Base-by-base conservation (phyloP, 2,329 filamentous ascomycete species). In the Fusarium beomiforme region DNA sequence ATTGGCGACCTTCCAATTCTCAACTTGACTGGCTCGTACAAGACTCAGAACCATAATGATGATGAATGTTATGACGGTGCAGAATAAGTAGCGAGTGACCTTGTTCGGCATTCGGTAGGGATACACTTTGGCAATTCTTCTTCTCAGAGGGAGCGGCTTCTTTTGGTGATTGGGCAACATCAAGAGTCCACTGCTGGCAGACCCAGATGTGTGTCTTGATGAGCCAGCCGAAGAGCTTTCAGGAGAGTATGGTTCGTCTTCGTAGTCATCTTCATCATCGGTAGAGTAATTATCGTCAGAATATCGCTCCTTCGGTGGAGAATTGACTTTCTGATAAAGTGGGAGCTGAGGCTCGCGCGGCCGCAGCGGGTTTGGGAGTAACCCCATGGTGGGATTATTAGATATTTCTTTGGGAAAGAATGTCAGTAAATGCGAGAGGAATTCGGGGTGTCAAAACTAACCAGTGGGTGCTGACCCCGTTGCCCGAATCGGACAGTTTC, bases 41-140 rank as follows among this genome's bases (percentile, higher is more conserved):
- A 98, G 85, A 60, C 88, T 90, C 61, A 93, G 82, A 61, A 97
- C 91, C 82, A 98, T 93, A 44, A 97, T 78, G 8, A 96, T 72
- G 17, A 97, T 87, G 2, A 89, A 88, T 5, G 87, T 85, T 49
- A 93, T 88, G 57, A 97, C 84, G 6, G 86, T 88, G 51, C 95
- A 84, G 70, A 93, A 94, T 59, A 97, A 88, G 79, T 92, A 97
- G 74, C 94, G 87, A 60, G 93, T 90, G 64, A 96, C 88, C 68
- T 87, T 92, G 76, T 91, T 90, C 10, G 92, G 93, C 43, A 95
- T 81, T 34, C 90, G 86, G 75, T 92, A 93, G 56, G 81, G 82
- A 55, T 82, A 82, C n/a, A 78, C 65, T 36, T 70, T 66, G 29
- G 74, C 70, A 9, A 73, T 59, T 19, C 47, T 71, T 12, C 76